These are phyloP conservation scores for Floccularia luteovirens DNA, from an alignment of 768 basidiomycete species.

Conservation along the genomic window DNA sequence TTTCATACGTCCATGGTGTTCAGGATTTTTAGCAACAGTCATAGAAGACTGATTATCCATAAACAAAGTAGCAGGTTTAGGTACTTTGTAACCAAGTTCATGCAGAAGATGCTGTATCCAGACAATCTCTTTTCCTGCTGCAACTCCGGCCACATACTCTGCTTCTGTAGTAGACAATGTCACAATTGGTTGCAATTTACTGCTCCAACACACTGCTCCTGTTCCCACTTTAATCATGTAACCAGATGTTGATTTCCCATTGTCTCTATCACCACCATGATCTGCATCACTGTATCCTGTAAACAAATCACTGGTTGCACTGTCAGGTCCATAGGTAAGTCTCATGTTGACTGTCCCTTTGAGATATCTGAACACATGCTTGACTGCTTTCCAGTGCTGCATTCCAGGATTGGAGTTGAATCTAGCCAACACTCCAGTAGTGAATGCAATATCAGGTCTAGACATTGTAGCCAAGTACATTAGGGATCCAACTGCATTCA, in stretches of 20 bases:
- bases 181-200: background rate
- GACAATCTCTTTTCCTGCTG: background rate
- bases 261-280: conserved; percentile 18
- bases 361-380: conserved; percentile 25
- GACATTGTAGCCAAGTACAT: conserved; percentile 19
- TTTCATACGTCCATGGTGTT: conserved; percentile 8
- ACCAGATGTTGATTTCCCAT: conserved; percentile 25
- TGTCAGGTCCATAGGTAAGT: conserved; percentile 7
- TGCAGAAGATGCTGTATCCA: background rate
- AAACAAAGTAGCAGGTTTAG: background rate
- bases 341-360: conserved; percentile 20
- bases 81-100: background rate
- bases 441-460: conserved; percentile 16
- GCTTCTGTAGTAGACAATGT: conserved; percentile 2
- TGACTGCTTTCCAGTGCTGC: conserved; percentile 27
- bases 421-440: conserved; percentile 10
- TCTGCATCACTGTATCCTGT: conserved; percentile 17
- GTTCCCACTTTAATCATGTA: conserved; percentile 24
- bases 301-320: background rate
- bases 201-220: conserved; percentile 8
- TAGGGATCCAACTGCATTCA: conserved; percentile 19
- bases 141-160: background rate
- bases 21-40: conserved; percentile 7
- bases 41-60: conserved; percentile 8
- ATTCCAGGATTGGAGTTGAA: conserved; percentile 17